Evolutionary conservation across 2,329 filamentous ascomycete genomes (phyloP).

Genomic region (Ophiostoma populinum): DNA sequence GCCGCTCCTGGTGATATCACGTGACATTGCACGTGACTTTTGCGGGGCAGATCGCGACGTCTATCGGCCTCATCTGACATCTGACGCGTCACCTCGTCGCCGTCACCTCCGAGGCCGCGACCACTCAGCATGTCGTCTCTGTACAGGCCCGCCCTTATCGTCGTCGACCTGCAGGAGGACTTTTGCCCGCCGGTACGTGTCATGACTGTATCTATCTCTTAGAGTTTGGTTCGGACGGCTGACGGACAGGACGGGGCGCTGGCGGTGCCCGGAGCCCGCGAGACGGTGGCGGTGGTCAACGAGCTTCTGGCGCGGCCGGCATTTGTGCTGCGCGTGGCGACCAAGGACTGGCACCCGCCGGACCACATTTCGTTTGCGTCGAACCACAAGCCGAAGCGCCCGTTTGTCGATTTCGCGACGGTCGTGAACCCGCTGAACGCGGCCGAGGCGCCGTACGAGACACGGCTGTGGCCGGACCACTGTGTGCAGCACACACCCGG

Average conservation of each 20-base stretch:
- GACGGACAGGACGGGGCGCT: constrained; percentile 59
- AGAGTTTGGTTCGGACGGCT: neutral
- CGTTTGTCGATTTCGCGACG: constrained; percentile 47
- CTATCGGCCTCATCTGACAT: too few relatives aligned
- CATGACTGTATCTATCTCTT: too few relatives aligned
- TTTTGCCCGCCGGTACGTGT: constrained; percentile 75
- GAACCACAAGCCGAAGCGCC: constrained; percentile 49
- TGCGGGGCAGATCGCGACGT: too few relatives aligned
- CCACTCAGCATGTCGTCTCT: too few relatives aligned
- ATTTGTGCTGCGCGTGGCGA: constrained; percentile 62
- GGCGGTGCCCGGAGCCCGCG: constrained; percentile 56
- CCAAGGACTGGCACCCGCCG: constrained; percentile 79
- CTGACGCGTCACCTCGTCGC: too few relatives aligned
- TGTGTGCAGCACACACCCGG: constrained; percentile 64
- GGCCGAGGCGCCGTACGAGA: constrained; percentile 41
- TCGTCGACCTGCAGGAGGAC: constrained; percentile 87
- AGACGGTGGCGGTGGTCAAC: constrained; percentile 57
- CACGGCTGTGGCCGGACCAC: constrained; percentile 76
- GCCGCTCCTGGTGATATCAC: too few relatives aligned
- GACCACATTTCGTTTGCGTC: constrained; percentile 77
- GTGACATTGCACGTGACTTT: too few relatives aligned
- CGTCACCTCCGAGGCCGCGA: too few relatives aligned
- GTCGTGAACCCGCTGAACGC: constrained; percentile 51
- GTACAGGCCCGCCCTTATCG: constrained; percentile 40
- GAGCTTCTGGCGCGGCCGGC: constrained; percentile 49